A percentile compares a stretch with the other conserved stretches of the same genome.
Conservation (phyloP, 768 basidiomycete genomes). For the Tricholoma furcatifolium region DNA sequence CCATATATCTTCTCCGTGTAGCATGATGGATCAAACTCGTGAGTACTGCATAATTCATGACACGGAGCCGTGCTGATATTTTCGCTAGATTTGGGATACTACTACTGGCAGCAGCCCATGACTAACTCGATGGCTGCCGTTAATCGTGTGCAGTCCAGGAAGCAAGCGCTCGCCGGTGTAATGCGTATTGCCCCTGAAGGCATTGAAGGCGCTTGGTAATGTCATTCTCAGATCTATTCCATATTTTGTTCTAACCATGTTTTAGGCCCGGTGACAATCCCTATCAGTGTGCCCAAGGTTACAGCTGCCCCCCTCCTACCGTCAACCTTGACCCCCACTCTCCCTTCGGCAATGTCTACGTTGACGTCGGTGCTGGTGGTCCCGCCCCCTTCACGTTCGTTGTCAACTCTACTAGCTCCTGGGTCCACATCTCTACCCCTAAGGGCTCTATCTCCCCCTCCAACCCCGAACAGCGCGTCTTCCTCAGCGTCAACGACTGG, state of each 20-base stretch:
- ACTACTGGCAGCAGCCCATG: conserved; percentile 75
- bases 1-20: conserved; percentile 10
- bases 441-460: conserved; percentile 48
- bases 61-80: neutral
- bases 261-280: conserved; percentile 66
- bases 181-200: conserved; percentile 67
- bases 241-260: neutral
- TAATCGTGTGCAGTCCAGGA: conserved; percentile 50
- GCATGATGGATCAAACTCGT: conserved; percentile 77
- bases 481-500: conserved; percentile 58
- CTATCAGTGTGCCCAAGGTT: conserved; percentile 50
- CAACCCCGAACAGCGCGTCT: conserved; percentile 52
- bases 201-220: conserved; percentile 57
- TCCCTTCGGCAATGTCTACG: conserved; percentile 48
- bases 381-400: conserved; percentile 57
- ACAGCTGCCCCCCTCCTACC: conserved; percentile 48
- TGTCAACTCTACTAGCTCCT: conserved; percentile 45
- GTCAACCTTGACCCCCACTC: conserved; percentile 58
- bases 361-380: conserved; percentile 64
- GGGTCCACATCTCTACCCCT: conserved; percentile 48
- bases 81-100: conserved; percentile 49
- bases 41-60: conserved; percentile 7
- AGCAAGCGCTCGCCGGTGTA: conserved; percentile 57
- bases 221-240: neutral
- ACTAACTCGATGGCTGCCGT: conserved; percentile 59